Base-by-base conservation (phyloP, 2,329 filamentous ascomycete genomes). In the Metarhizium robertsii region DNA sequence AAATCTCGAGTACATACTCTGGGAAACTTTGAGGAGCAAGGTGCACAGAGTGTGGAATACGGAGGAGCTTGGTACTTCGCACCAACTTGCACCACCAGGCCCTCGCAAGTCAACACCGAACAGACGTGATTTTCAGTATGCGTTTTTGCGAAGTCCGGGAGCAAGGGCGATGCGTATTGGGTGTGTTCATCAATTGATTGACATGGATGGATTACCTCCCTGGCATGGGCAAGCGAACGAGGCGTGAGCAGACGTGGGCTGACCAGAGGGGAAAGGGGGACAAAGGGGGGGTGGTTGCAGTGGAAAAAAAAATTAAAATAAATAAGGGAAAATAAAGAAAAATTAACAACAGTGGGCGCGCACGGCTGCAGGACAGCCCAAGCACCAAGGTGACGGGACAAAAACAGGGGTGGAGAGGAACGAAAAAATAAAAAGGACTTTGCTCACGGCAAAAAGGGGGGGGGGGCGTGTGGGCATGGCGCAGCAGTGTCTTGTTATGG, bases 151-250 rank as follows among this genome's bases (percentile, higher is more conserved):
- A 55, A 20, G 38, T 38, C 48, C 38, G 50, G 53, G 40, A 48
- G 53, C 45, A 46, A 52, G 45, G 58, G 57, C 53, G 53, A 59
- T 55, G 52, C n/a, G 42, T 50, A 34, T 34, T 36, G 46, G 51
- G 46, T 40, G 34, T 45, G 53, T 53, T 30, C 53, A 32, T 34
- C 47, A 36, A 53, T 48, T 6, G 11, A 40, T 40, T 18, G 59
- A 62, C 55, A 60, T 64, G 63, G 59, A 62, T 58, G 60, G 58
- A 30, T 11, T 20, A 6, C 20, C 45, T 45, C 45, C 20, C 49
- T 51, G 49, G 32, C 49, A 38, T 29, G 16, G 49, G 49, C 47
- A 40, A 40, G 38, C 32, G 32, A 34, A 11, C 32, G 25, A 38
- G 16, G 13, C 48, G 16, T 50, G 25, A 13, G 25, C 29, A 36